A percentile compares a stretch with the other conserved stretches of the same genome.
Conservation (phyloP, 2,329 filamentous ascomycete species). For the Monilinia aucupariae region DNA sequence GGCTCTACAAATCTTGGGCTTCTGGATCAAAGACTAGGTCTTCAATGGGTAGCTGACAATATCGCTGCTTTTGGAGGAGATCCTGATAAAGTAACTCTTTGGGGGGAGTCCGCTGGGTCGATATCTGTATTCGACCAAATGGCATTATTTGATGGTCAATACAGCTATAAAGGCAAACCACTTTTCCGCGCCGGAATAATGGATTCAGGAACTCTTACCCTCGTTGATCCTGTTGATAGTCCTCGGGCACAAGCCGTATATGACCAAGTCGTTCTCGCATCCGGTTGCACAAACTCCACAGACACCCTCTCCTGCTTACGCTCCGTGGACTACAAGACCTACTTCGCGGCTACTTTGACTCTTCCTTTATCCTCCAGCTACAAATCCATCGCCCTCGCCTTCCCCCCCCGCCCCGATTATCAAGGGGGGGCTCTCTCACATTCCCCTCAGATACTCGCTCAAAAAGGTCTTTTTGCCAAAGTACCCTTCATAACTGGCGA, state of each 20-base stretch:
- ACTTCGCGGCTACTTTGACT: constrained; percentile 61
- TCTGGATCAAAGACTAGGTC: constrained; percentile 52
- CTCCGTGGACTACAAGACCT: constrained; percentile 49
- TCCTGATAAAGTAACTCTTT: constrained; percentile 46
- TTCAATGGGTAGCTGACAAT: constrained; percentile 66
- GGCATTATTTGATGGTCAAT: constrained; percentile 65
- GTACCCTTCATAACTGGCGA: constrained; percentile 65
- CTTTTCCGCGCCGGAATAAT: constrained; percentile 75
- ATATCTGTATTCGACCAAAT: constrained; percentile 75
- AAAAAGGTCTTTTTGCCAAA: constrained; percentile 49
- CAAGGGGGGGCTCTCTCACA: constrained; percentile 51
- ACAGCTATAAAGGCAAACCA: constrained; percentile 65
- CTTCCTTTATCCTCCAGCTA: constrained; percentile 66
- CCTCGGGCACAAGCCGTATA: constrained; percentile 61
- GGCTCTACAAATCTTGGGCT: constrained; percentile 58
- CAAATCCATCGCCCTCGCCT: constrained; percentile 64
- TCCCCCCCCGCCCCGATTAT: constrained; percentile 65
- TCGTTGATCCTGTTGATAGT: constrained; percentile 57
- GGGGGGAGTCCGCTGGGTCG: constrained; percentile 52
- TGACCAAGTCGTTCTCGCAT: constrained; percentile 51
- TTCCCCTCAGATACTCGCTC: constrained; percentile 56
- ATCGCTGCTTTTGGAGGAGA: constrained; percentile 61
- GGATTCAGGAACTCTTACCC: constrained; percentile 61
- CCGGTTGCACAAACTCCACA: constrained; percentile 52
- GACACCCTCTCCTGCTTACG: constrained; percentile 64